Conservation (phyloP, 1,284 basidiomycete species). For the Xerocomus minutiporus region DNA sequence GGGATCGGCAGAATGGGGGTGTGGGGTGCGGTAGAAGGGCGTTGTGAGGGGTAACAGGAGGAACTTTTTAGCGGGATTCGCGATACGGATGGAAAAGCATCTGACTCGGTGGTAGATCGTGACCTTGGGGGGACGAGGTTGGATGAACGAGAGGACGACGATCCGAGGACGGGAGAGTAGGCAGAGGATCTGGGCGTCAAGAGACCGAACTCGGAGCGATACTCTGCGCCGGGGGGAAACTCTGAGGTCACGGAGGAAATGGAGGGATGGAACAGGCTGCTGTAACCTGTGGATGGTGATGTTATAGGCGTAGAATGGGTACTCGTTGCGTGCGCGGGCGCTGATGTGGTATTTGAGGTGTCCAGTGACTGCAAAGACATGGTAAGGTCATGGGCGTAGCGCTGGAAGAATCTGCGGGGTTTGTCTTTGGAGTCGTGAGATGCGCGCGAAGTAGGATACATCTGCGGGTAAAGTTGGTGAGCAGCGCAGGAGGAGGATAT, state of each 20-base stretch:
- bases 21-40: constrained; percentile 17
- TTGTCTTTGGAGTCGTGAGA: too few relatives aligned
- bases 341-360: too few relatives aligned
- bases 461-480: background rate
- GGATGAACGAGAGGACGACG: constrained; percentile 16
- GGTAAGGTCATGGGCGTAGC: constrained; percentile 10
- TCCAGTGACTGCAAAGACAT: too few relatives aligned
- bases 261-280: constrained; percentile 18
- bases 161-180: constrained; percentile 13
- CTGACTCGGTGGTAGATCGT: constrained; percentile 18
- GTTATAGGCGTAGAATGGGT: constrained; percentile 27
- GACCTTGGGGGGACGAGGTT: constrained; percentile 8
- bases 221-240: constrained; percentile 6
- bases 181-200: constrained; percentile 7
- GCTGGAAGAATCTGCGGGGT: constrained; percentile 7
- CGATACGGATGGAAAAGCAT: constrained; percentile 7
- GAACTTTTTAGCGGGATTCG: constrained; percentile 1
- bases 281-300: constrained; percentile 24
- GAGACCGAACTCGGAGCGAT: constrained; percentile 18
- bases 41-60: background rate
- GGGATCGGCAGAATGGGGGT: background rate
- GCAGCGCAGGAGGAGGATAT: too few relatives aligned
- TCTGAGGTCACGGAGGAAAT: constrained; percentile 23
- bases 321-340: constrained; percentile 5
- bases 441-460: too few relatives aligned